Conservation (phyloP, 257 asterid genomes). For the Rhazya stricta region DNA sequence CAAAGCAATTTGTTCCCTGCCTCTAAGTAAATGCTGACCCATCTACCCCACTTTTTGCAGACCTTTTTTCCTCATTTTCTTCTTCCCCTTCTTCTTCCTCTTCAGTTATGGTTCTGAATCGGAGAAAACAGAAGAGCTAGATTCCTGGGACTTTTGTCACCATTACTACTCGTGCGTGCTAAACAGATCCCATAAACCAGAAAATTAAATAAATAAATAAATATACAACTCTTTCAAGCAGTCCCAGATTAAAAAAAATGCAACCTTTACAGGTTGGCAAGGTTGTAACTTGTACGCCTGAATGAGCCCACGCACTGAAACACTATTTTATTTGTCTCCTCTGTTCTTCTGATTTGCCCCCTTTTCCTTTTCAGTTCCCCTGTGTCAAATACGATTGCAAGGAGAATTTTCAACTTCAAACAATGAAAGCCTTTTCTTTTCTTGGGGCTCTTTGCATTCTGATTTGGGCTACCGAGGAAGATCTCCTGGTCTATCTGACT, state of each 20-base stretch:
- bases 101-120: slow-evolving; percentile 31
- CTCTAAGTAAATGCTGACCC: slow-evolving; percentile 43
- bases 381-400: background rate
- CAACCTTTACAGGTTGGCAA: slow-evolving; percentile 19
- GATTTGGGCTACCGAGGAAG: too few relatives aligned
- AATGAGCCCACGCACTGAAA: background rate
- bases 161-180: slow-evolving; percentile 12
- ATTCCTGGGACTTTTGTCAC: slow-evolving; percentile 43
- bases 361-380: slow-evolving; percentile 13
- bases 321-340: background rate
- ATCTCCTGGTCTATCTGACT: too few relatives aligned
- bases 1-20: slow-evolving; percentile 27
- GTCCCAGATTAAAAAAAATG: background rate
- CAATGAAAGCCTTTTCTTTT: background rate
- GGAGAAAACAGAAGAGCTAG: slow-evolving; percentile 32
- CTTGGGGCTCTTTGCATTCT: background rate
- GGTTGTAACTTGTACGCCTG: background rate
- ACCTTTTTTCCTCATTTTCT: slow-evolving; percentile 14
- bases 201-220: slow-evolving; percentile 14
- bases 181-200: slow-evolving; percentile 7
- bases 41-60: slow-evolving; percentile 36
- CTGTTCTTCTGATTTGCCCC: background rate
- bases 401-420: too few relatives aligned
- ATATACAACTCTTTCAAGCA: slow-evolving; percentile 23
- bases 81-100: slow-evolving; percentile 11